Evolutionary conservation across 2,329 filamentous ascomycete genomes (phyloP).

Genomic region (Teratosphaeria nubilosa): DNA sequence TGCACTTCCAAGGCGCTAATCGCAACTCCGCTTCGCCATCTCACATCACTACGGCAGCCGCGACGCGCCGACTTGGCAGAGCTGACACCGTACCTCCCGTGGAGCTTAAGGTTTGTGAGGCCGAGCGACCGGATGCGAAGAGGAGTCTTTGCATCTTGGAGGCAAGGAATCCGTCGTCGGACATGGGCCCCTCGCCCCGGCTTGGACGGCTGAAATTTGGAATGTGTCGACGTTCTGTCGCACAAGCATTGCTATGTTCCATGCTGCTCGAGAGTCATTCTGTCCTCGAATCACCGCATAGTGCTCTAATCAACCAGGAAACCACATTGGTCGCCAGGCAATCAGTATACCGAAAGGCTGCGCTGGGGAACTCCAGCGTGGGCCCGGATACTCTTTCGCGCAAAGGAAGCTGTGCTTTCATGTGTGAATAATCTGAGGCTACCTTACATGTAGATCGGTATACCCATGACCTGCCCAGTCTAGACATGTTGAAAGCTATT

Average conservation of each 20-base stretch:
- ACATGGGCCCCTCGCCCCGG: not conserved
- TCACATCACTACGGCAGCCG: not conserved
- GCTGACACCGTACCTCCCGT: not conserved
- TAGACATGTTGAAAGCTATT: not conserved
- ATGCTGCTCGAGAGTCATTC: not conserved
- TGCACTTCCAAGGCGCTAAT: too few species aligned
- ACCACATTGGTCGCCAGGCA: too few species aligned
- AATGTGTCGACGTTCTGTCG: not conserved
- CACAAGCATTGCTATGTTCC: not conserved
- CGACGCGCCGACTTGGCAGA: not conserved
- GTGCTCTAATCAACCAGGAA: too few species aligned
- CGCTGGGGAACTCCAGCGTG: too few species aligned
- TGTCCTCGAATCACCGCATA: too few species aligned
- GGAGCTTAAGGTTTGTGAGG: not conserved
- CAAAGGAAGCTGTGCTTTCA: not conserved
- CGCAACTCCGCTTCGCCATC: too few species aligned
- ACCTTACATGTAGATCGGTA: too few species aligned
- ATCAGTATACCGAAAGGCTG: too few species aligned
- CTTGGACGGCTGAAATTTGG: not conserved
- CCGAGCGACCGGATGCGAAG: not conserved
- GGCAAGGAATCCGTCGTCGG: not conserved
- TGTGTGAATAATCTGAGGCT: too few species aligned
- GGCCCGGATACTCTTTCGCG: too few species aligned
- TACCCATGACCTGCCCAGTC: not conserved
- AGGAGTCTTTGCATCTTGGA: not conserved